phyloP scores from a whole-genome alignment of 208 protist species.

The Trypanosoma theileri region DNA sequence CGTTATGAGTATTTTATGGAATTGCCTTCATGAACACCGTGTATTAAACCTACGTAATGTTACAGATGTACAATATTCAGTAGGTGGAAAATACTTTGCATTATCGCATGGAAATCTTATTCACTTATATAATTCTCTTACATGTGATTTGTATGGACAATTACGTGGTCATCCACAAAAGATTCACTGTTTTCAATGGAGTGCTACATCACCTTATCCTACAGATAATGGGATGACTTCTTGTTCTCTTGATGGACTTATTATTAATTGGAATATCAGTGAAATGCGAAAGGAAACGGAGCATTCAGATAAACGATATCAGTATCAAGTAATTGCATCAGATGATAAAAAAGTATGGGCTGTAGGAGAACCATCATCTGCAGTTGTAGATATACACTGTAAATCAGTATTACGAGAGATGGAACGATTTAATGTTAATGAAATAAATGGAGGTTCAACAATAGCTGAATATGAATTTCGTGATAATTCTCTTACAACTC shows the following conservation, averaged over 20 bases:
- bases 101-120: slow-evolving; percentile 93
- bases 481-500: slow-evolving; percentile 61
- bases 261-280: slow-evolving; percentile 92
- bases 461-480: slow-evolving; percentile 77
- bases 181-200: slow-evolving; percentile 86
- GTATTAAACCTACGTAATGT: slow-evolving; percentile 90
- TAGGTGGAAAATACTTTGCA: slow-evolving; percentile 94
- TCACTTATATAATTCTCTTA: slow-evolving; percentile 92
- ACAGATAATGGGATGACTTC: slow-evolving; percentile 92
- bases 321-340: slow-evolving; percentile 84
- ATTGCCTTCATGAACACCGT: slow-evolving; percentile 85
- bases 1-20: slow-evolving; percentile 94
- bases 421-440: slow-evolving; percentile 57
- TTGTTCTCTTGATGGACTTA: slow-evolving; percentile 92
- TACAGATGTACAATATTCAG: slow-evolving; percentile 87
- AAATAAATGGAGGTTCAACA: slow-evolving; percentile 17
- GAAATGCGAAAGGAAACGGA: slow-evolving; percentile 89
- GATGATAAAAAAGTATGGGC: slow-evolving; percentile 90
- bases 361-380: slow-evolving; percentile 76
- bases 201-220: slow-evolving; percentile 76
- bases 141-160: slow-evolving; percentile 90
- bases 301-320: slow-evolving; percentile 88
- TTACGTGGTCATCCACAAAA: slow-evolving; percentile 93
- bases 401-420: slow-evolving; percentile 92
- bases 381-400: slow-evolving; percentile 66